Base-by-base conservation (phyloP, 2,329 filamentous ascomycete genomes). In the Colletotrichum orchidophilum region DNA sequence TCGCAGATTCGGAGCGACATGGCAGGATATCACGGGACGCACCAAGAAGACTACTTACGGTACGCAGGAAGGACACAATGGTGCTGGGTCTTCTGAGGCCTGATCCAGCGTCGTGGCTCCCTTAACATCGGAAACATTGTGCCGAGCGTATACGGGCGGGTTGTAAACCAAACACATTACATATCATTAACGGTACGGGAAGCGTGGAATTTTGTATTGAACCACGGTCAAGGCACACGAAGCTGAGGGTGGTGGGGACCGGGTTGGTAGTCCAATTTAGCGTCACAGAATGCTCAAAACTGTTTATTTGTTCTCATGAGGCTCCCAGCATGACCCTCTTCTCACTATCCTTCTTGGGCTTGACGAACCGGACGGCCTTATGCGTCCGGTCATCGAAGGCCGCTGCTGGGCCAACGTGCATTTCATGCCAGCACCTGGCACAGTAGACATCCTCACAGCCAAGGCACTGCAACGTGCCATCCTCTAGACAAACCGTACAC, bases 401-500 rank as follows among this genome's bases (percentile, higher is more conserved):
- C 0, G 92, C 93, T 54, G 86, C 84, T 1, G 91, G 90, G 0
- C 93, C 91, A 39, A 89, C 83, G 76, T 97, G 94, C 80, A 94
- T 94, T 77, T 96, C 94, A 70, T 86, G 87, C 94, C 94, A 97
- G 83, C 94, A 97, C 18, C 88, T 84, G 26, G 86, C 84, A 79
- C 94, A 97, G 78, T 96, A 97, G 50, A 94, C 83, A 74, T 95
- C 90, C 42, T 90, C 90, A 76, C 94, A 97, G 3, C 92, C 93
- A 0, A 91, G 78, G 78, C 94, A 97, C 68, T 87, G 86, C 31
- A 96, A 82, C 3, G 90, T 90, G 0, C 92, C 94, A 77, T 96
- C 93, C 70, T 94, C 93, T 57, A 92, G 90, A 78, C 94, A 97
- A 11, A 96, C 94, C 35, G 91, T 88, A 79, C 94, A 97, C 93